Base-by-base conservation (phyloP, 768 basidiomycete species). In the Kwoniella heveanensis region DNA sequence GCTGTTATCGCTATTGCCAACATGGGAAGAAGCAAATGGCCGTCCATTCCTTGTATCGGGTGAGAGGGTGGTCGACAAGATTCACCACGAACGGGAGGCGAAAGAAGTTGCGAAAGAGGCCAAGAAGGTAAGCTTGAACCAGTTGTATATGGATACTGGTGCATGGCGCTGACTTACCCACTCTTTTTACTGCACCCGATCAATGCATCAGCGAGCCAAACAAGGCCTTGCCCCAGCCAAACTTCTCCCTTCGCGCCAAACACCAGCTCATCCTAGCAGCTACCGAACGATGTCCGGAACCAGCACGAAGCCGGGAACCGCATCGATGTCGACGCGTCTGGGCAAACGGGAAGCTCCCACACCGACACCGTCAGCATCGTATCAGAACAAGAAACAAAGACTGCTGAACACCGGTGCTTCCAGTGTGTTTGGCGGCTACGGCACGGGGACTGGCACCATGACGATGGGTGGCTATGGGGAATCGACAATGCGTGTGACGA, bases 1-100 rank as follows among this genome's bases (percentile, higher is more conserved):
- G 65, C 84, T 99, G 1, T 81, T 95, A 4, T 78, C 82, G 0
- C 83, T 86, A 0, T 87, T 98, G 57, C 90, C 92, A 1, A 81
- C 83, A 19, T 99, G 95, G 95, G 96, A 99, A 80, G 83, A 87
- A 49, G 84, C 86, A 66, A 83, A 87, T 26, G 85, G 85, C 0
- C 84, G 86, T 17, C 83, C 86, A 0, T 97, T 98, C 84, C 83
- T 90, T 56, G 89, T 96, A 1, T 86, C 91, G 61, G 94, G 93
- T 9, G 85, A 88, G 67, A 86, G 88, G 68, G 88, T 97, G 70
- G 79, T 94, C 52, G 88, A 88, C 54, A 81, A 88, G 54, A 85
- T 99, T 39, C 85, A 88, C 82, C 88, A 90, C 68, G 86, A 84
- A 7, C 80, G 88, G 50, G 86, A 87, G 47, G 73, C 77, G 54